Evolutionary conservation across 345 rosid species (phyloP).

Genomic region (Brassica incana): DNA sequence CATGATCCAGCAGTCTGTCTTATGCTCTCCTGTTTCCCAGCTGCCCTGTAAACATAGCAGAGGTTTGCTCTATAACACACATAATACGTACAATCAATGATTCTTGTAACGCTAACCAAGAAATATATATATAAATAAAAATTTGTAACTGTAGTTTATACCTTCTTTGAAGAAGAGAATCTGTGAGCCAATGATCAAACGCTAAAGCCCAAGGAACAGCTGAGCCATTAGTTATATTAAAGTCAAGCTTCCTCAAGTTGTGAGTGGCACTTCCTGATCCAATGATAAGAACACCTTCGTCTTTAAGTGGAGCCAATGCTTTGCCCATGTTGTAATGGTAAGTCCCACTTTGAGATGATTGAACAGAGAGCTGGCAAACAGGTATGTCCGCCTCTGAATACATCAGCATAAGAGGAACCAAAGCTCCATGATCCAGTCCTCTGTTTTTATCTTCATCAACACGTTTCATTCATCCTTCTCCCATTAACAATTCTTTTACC

Average conservation of each 20-base stretch:
- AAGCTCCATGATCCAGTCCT: no score
- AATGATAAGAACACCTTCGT: slow-evolving; percentile 81
- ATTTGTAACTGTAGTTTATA: slow-evolving; percentile 18
- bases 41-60: no score
- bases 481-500: no score
- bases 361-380: no score
- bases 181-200: slow-evolving; percentile 82
- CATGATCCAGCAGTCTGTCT: no score
- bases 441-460: no score
- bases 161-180: slow-evolving; percentile 85
- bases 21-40: no score
- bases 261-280: slow-evolving; percentile 91
- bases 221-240: not conserved
- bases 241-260: slow-evolving; percentile 57
- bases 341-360: slow-evolving; percentile 45
- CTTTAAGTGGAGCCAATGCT: slow-evolving; percentile 78
- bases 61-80: slow-evolving; percentile 32
- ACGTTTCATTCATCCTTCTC: no score
- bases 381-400: no score
- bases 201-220: slow-evolving; percentile 67
- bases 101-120: not conserved
- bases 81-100: not conserved
- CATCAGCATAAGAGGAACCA: no score
- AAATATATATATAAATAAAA: not conserved
- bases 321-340: slow-evolving; percentile 85